Evolutionary conservation across 2,329 filamentous ascomycete genomes (phyloP), one percentile per base, ranked within the genome.

Genomic region (Hypoxylon sp.): DNA sequence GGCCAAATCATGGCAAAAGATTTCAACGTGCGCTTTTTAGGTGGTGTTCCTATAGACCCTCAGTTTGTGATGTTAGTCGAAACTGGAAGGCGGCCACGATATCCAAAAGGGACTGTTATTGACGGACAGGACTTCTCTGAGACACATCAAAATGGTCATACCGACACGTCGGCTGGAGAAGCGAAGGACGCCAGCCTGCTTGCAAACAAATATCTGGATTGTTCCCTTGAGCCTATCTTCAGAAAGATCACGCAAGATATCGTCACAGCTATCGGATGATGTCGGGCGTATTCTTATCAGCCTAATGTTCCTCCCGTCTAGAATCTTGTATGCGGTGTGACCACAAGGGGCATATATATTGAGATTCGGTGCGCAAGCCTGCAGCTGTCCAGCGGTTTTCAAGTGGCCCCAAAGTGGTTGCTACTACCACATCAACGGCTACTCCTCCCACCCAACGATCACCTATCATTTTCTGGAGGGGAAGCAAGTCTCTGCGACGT

Each of bases 61-160:
- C 93, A 94, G 75, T 98, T 98, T 78, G 92, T 96, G 51, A 87
- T 91, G 72, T 81, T 99, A 76, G 89, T 99, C 46, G 95, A 98
- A 80, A 93, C 93, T 66, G 87, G 85, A 13, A 82, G 79, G 65
- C 80, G 83, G 70, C 92, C 92, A 13, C 83, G 83, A 14, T 94
- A 94, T 77, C 92, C 92, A 0, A 82, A 86, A 63, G 92, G 92
- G 1, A 94, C 91, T 1, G 75, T 84, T 31, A 81, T 92, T 29
- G 83, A 87, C 66, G 90, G 90, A 1, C 79, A 83, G 64, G 85
- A 89, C 64, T 82, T 90, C 35, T 83, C 83, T 58, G 77, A 71
- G 53, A 68, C 63, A n/a, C 68, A 79, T 75, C 75, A 77, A 58
- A 74, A 76, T 54, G 68, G 70, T 14, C 69, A 72, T 52, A 63